Evolutionary conservation across 345 rosid genomes (phyloP), one percentile per base, ranked within the genome.

Genomic region (Bruguiera sexangula): DNA sequence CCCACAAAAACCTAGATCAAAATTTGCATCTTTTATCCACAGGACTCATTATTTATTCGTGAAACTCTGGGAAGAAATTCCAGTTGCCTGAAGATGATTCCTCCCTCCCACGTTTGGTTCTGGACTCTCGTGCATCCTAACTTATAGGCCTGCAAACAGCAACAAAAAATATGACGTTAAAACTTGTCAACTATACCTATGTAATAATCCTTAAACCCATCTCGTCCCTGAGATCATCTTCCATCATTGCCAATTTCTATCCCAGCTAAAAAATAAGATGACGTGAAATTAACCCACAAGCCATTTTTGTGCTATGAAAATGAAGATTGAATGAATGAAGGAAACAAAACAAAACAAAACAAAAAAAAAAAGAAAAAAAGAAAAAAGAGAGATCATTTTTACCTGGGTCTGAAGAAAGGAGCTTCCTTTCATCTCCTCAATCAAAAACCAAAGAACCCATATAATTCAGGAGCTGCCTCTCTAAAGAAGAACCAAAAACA

Each of bases 1-100:
- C 74, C 22, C 29, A 58, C 75, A 62, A 66, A 78, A 78, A 74
- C 78, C 75, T 82, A 76, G 78, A 81, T 84, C 78, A 82, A 69
- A 73, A 72, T 46, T 69, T 57, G 73, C 79, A 78, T 69, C 60
- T 69, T 59, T 57, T 55, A 30, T 70, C 59, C 16, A 55, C 63
- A 18, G 60, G 1, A 62, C 56, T 60, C 50, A 34, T 51, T 13
- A 34, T 7, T 59, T 11, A 46, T 30, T 24, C 63, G 31, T 66
- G 48, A 53, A 59, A 73, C 34, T 66, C 54, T 34, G 37, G 36
- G 37, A 26, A 56, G 46, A 56, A 52, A 50, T 55, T 67, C 19
- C 64, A 68, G 51, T 65, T 58, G 43, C 60, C 24, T 64, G 72
- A 56, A 32, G 29, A 57, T 5, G 34, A 69, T 50, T 55, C 63